These are phyloP conservation scores for Mycena vulgaris DNA, from an alignment of 768 basidiomycete genomes.

Conservation along the genomic window DNA sequence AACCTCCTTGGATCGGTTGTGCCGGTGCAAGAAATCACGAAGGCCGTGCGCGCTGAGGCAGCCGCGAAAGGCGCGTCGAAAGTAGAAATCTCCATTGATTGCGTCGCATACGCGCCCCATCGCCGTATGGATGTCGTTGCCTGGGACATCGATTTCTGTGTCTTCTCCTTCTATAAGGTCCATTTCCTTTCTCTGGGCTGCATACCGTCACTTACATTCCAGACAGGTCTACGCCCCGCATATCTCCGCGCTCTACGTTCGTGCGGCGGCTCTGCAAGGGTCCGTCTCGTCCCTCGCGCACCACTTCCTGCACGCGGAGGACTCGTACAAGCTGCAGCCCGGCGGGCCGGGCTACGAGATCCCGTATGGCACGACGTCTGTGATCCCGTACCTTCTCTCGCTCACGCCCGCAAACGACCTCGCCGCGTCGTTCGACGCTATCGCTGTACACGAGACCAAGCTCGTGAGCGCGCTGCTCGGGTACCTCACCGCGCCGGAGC, in stretches of 20 bases:
- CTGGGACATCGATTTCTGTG: constrained; percentile 85
- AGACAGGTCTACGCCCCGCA: constrained; percentile 83
- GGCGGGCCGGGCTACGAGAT: constrained; percentile 85
- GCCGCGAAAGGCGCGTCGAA: constrained; percentile 67
- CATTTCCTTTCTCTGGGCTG: constrained; percentile 5
- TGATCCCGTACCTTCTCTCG: constrained; percentile 74
- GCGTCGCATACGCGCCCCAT: constrained; percentile 87
- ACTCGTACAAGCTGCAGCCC: constrained; percentile 75
- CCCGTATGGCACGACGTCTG: constrained; percentile 71
- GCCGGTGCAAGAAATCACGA: constrained; percentile 71
- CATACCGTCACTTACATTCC: background rate
- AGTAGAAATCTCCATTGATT: constrained; percentile 80
- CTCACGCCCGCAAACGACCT: constrained; percentile 67
- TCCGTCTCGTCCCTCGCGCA: constrained; percentile 76
- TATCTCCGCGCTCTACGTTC: constrained; percentile 76
- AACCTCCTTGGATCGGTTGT: constrained; percentile 81
- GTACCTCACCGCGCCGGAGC: constrained; percentile 67
- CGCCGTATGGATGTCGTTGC: constrained; percentile 77
- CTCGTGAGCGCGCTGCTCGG: constrained; percentile 69
- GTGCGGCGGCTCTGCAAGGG: constrained; percentile 59
- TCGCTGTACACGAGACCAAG: constrained; percentile 73
- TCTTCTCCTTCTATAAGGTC: constrained; percentile 86
- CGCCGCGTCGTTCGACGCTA: constrained; percentile 67
- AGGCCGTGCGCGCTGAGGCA: constrained; percentile 66
- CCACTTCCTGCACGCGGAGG: constrained; percentile 72